Percentiles rank a stretch among this genome's conserved stretches.
phyloP scores from a whole-genome alignment of 176 grass and related monocot species.

The Lolium multiflorum region DNA sequence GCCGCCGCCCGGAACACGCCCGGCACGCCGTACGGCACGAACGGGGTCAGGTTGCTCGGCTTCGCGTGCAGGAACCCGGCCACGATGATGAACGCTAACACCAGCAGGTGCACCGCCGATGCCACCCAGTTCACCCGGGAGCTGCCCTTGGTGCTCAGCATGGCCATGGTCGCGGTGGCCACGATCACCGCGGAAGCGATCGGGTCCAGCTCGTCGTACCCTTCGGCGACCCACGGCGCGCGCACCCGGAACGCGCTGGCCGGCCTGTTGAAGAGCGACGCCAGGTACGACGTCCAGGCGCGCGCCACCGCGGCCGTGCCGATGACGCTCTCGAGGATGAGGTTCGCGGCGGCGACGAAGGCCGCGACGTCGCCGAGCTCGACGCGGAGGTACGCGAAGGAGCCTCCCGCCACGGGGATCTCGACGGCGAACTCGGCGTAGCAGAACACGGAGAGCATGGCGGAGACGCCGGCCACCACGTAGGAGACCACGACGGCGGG shows the following conservation, averaged over 20 bases:
- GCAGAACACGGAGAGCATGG: constrained; percentile 15
- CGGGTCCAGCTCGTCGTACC: constrained; percentile 78
- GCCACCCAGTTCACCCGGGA: constrained; percentile 88
- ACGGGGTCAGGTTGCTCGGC: constrained; percentile 73
- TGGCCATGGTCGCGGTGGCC: constrained; percentile 67
- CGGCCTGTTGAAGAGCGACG: constrained; percentile 8
- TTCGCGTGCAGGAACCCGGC: constrained; percentile 73
- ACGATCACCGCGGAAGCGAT: constrained; percentile 69
- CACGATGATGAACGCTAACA: constrained; percentile 81
- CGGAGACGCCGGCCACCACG: neutral
- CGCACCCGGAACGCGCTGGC: neutral
- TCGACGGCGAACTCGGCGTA: constrained; percentile 29
- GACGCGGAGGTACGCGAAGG: constrained; percentile 31
- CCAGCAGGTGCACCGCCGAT: constrained; percentile 55
- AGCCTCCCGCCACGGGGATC: constrained; percentile 25
- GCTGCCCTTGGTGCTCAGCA: constrained; percentile 72
- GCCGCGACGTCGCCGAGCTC: constrained; percentile 30
- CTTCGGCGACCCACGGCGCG: constrained; percentile 12
- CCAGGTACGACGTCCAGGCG: constrained; percentile 27
- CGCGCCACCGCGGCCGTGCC: constrained; percentile 27
- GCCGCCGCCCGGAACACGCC: constrained; percentile 88
- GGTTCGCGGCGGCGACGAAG: constrained; percentile 4
- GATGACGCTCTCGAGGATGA: constrained; percentile 35
- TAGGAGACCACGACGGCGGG: constrained; percentile 18
- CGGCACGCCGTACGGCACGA: constrained; percentile 65